Conservation (phyloP, 2,329 filamentous ascomycete species). For the Bipolaris bicolor region DNA sequence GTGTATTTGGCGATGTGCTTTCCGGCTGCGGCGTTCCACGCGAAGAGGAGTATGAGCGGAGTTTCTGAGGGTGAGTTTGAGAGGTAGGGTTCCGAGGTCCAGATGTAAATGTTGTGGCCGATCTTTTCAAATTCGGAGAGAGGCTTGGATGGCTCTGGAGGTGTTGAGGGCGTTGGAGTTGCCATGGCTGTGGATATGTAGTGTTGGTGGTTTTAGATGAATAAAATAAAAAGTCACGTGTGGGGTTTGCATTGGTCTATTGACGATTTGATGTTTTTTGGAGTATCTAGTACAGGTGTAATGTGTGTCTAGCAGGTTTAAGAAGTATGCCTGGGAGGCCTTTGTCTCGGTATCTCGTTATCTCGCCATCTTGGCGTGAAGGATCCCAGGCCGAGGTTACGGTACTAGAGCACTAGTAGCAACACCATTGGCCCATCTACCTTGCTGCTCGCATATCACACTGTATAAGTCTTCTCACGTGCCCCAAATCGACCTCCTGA, state of each 20-base stretch:
- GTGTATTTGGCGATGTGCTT: conserved; percentile 50
- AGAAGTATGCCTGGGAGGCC: neutral
- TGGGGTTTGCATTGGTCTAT: neutral
- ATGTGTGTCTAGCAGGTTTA: neutral
- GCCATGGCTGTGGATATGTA: conserved; percentile 17
- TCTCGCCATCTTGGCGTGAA: conserved; percentile 8
- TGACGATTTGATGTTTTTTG: neutral
- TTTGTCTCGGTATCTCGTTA: neutral
- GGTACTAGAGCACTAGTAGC: neutral
- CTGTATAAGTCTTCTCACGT: neutral
- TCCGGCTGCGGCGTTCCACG: conserved; percentile 45
- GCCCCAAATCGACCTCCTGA: neutral
- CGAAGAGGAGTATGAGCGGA: conserved; percentile 41
- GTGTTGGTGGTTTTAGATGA: neutral
- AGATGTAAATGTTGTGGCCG: conserved; percentile 44
- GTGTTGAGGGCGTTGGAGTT: conserved; percentile 5
- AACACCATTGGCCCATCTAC: conserved; percentile 3
- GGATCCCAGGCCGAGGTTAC: conserved; percentile 13
- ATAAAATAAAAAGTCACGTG: neutral
- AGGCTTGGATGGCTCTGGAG: conserved; percentile 19
- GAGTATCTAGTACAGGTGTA: neutral
- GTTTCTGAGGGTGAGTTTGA: conserved; percentile 13
- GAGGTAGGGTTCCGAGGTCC: conserved; percentile 29
- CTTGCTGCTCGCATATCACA: conserved; percentile 1
- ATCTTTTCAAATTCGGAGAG: conserved; percentile 41